Base-by-base conservation (phyloP, 2,329 filamentous ascomycete genomes). In the Magnaporthiopsis incrustans region DNA sequence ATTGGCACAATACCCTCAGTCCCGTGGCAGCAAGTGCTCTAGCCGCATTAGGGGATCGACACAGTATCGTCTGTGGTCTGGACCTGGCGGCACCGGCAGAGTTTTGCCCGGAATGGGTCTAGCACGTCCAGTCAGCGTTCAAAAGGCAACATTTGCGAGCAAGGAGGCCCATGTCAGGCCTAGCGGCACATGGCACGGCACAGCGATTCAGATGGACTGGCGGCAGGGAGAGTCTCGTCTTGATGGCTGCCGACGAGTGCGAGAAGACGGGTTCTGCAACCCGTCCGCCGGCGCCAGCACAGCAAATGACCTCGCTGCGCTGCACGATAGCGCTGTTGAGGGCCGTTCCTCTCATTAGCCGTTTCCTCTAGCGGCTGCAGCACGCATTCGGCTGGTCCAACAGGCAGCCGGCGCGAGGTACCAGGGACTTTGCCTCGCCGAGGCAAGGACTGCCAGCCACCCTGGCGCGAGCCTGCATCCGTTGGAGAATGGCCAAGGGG, bases 81-180 rank as follows among this genome's bases (percentile, higher is more conserved):
- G 44, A 53, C 44, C n/a, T 53, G 18, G 44, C 7, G 44, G 44
- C 3, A 22, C 27, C 32, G 22, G 27, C 58, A 35, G 58, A 59
- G 58, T 60, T 60, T 35, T 35, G 58, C 22, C 18, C 38, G 30
- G 14, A 30, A 60, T 11, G 18, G 27, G 30, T 10, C 58, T 27
- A 32, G 18, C 30, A 35, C 30, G 58, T 5, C 30, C 14, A 5
- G 33, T 26, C 27, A 56, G 63, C 59, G 57, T 38, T n/a, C 58
- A 61, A 58, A 25, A 25, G 65, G 65, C 60, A 60, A 62, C 35
- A 32, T 44, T 63, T 60, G 63, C 63, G 65, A 65, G 59, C 61
- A 65, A 22, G 59, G 59, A n/a, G 44, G 33, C 57, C 44, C 60
- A 26, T 61, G 59, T 22, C 63, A 63, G n/a, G 63, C 44, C 57